These are phyloP conservation scores for Pyricularia sp. DNA, from an alignment of 2,329 filamentous ascomycete species.

Conservation along the genomic window DNA sequence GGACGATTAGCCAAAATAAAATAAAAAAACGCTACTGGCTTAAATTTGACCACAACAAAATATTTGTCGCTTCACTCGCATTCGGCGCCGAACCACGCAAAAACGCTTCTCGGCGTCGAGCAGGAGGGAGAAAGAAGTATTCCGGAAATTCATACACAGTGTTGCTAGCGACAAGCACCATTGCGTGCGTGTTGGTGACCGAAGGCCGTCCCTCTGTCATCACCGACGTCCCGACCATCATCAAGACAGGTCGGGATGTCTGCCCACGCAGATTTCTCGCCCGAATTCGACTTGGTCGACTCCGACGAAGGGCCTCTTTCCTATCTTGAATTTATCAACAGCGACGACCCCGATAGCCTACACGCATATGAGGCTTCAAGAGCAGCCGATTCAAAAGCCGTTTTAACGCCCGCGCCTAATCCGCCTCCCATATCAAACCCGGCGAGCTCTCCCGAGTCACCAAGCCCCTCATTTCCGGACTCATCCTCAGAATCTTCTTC, in stretches of 20 bases:
- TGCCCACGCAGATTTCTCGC: constrained; percentile 4
- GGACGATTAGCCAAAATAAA: not conserved
- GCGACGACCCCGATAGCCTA: constrained; percentile 3
- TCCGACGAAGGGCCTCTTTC: constrained; percentile 4
- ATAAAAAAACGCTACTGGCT: not conserved
- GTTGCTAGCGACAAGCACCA: not conserved
- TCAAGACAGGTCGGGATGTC: constrained; percentile 5
- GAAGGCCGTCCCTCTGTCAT: not conserved
- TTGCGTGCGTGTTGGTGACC: not conserved
- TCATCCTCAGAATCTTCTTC: constrained; percentile 13
- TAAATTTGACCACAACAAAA: not conserved
- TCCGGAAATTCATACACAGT: not conserved
- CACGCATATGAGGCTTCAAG: constrained; percentile 4
- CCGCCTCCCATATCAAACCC: constrained; percentile 4
- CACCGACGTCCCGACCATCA: not conserved
- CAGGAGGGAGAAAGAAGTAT: not conserved
- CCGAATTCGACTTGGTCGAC: constrained; percentile 6
- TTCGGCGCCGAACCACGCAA: not conserved
- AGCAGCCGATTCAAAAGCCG: not conserved
- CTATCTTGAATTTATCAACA: constrained; percentile 5
- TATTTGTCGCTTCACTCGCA: not conserved
- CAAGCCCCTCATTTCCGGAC: constrained; percentile 3
- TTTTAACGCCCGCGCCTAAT: constrained; percentile 1
- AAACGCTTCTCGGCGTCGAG: not conserved
- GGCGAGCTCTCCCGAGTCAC: constrained; percentile 6